Base-by-base conservation (phyloP, 164 flowering plant genomes). In the Berberis vulgaris region DNA sequence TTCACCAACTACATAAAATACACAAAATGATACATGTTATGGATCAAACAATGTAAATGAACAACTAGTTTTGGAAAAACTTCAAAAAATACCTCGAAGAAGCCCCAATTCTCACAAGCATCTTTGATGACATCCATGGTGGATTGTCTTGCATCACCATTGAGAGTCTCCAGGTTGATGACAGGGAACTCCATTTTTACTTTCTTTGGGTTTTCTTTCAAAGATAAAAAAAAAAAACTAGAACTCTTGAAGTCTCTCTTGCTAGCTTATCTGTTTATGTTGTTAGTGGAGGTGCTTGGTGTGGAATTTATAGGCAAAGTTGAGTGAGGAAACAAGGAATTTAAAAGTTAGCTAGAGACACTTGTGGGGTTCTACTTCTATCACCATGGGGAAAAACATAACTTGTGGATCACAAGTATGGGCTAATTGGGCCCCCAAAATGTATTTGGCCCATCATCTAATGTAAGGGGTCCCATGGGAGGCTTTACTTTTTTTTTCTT, bases 91-190 rank as follows among this genome's bases (percentile, higher is more conserved):
- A 91, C 97, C 87, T 91, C 96, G 74, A 91, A 91, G 86, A 91
- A 91, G 41, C 97, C 97, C 96, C 96, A 91, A 79, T 91, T 91
- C 66, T 84, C 93, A 73, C 97, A 88, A 41, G 96, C 97, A 74
- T 91, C 96, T 64, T 79, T 74, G 61, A 88, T 86, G 57, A 68
- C 64, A n/a, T 71, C 81, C 93, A 91, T 81, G 63, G 82, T 79
- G 8, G 74, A 63, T 53, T 60, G 75, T 75, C 89, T 81, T 75
- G 82, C 82, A 49, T 77, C 86, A 43, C 95, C 88, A 65, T 84
- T 75, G 3, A 91, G 76, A 45, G 80, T 86, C 79, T 79, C 84
- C 83, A 88, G 54, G 89, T 79, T 76, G 70, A 91, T 84, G 3
- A 91, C 74, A 43, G 96, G 96, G 80, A 91, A 86, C 66, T 68